These are phyloP conservation scores for Helianthus tuberosus DNA, from an alignment of 129 eudicot species.

Conservation along the genomic window DNA sequence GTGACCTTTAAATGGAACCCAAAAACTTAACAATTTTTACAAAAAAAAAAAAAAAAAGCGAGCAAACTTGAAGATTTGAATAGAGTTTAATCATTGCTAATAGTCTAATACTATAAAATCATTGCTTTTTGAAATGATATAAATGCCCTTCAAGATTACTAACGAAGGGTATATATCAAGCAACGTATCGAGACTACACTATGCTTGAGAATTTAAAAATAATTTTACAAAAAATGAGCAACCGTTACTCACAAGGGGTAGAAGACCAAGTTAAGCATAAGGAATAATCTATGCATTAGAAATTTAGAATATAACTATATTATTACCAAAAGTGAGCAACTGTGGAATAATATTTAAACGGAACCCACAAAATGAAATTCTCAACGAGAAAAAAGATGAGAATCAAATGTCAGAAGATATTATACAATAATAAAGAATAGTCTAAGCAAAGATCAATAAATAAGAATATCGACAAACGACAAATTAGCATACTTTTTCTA, in stretches of 20 bases:
- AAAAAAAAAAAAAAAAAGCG: too few relatives aligned
- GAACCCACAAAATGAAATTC: not conserved
- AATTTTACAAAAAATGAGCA: too few relatives aligned
- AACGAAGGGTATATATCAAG: too few relatives aligned
- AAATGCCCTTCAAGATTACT: not conserved
- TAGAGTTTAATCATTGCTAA: not conserved
- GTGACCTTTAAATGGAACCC: too few relatives aligned
- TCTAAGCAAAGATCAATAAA: not conserved
- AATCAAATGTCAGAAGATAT: not conserved
- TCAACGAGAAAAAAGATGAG: not conserved
- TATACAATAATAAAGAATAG: not conserved
- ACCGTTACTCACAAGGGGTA: not conserved
- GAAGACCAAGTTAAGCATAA: not conserved
- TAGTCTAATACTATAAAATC: not conserved
- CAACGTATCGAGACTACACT: too few relatives aligned
- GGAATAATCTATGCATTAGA: slow-evolving; percentile 14
- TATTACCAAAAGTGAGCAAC: not conserved
- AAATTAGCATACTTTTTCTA: not conserved
- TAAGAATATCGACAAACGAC: not conserved
- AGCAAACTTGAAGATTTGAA: too few relatives aligned
- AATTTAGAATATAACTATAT: not conserved
- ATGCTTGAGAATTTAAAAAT: too few relatives aligned
- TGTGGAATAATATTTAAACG: not conserved
- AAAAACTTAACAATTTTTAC: too few relatives aligned
- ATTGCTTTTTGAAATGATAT: not conserved